Evolutionary conservation across 805 yeast species (phyloP).

Genomic region (Cyberlindnera maclurae): DNA sequence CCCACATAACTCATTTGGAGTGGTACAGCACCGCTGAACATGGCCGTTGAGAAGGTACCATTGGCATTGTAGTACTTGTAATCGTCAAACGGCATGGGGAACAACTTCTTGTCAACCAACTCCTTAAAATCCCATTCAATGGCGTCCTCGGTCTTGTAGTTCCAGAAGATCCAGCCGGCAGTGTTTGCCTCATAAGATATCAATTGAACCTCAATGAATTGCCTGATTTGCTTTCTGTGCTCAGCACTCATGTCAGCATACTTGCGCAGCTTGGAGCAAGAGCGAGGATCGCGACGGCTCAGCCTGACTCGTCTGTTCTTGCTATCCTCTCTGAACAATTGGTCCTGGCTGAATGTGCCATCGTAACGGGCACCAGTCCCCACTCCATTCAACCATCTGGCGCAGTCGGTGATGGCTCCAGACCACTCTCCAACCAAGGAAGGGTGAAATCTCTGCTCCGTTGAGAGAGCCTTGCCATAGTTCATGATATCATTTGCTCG

Average conservation of each 20-base stretch:
- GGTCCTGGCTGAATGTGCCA: slow-evolving; percentile 30
- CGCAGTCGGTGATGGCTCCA: slow-evolving; percentile 66
- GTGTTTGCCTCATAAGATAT: slow-evolving; percentile 40
- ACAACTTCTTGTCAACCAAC: slow-evolving; percentile 41
- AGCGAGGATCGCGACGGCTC: background rate
- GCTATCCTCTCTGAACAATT: slow-evolving; percentile 5
- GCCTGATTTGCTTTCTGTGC: slow-evolving; percentile 39
- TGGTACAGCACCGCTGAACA: background rate
- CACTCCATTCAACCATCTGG: slow-evolving; percentile 63
- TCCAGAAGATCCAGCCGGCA: slow-evolving; percentile 67
- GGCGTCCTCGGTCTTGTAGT: slow-evolving; percentile 58
- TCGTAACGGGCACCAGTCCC: slow-evolving; percentile 61
- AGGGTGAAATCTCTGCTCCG: slow-evolving; percentile 34
- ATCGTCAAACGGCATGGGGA: slow-evolving; percentile 54
- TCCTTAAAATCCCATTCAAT: slow-evolving; percentile 60
- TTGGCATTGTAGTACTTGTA: slow-evolving; percentile 38
- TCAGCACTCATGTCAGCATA: slow-evolving; percentile 35
- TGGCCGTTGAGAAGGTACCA: slow-evolving; percentile 15
- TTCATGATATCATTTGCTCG: slow-evolving; percentile 28
- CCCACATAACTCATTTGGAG: no score
- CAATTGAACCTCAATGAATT: slow-evolving; percentile 54
- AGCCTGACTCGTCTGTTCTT: background rate
- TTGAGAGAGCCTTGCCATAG: slow-evolving; percentile 25
- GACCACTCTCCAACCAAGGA: slow-evolving; percentile 66
- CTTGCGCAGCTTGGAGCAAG: slow-evolving; percentile 35